phyloP scores from a whole-genome alignment of 371 early-diverging fungal species.

The Cokeromyces recurvatus region DNA sequence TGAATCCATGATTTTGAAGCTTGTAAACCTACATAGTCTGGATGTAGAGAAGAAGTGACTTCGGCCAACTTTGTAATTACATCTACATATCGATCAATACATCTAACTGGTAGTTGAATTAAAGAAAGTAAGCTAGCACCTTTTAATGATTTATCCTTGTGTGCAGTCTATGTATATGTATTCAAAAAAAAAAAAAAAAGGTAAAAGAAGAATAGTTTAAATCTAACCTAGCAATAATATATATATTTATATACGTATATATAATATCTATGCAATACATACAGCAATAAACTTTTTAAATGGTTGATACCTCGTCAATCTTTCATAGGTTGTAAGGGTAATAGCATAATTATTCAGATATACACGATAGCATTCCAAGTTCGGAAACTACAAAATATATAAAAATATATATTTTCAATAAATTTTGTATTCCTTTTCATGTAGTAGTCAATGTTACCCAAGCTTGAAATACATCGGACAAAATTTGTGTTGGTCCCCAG shows the following conservation, averaged over 20 bases:
- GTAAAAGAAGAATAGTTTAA: too few relatives aligned
- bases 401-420: not conserved
- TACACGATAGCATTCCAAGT: constrained; percentile 23
- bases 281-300: constrained; percentile 47
- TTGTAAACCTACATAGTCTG: constrained; percentile 30
- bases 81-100: constrained; percentile 34
- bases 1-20: constrained; percentile 27
- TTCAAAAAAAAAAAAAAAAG: too few relatives aligned
- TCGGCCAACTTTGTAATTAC: constrained; percentile 27
- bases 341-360: constrained; percentile 39
- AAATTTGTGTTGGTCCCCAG: constrained; percentile 32
- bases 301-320: constrained; percentile 34
- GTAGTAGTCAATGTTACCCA: too few relatives aligned
- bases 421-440: too few relatives aligned
- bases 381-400: constrained; percentile 30
- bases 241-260: too few relatives aligned
- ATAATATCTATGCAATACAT: too few relatives aligned
- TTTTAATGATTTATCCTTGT: constrained; percentile 16
- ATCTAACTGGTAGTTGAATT: constrained; percentile 33
- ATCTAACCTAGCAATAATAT: too few relatives aligned
- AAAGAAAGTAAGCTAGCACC: constrained; percentile 27
- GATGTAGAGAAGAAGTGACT: constrained; percentile 31
- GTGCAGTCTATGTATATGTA: constrained; percentile 11
- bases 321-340: constrained; percentile 38
- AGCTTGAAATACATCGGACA: constrained; percentile 25